phyloP scores from a whole-genome alignment of 768 basidiomycete species.

The Boletus bicolor region DNA sequence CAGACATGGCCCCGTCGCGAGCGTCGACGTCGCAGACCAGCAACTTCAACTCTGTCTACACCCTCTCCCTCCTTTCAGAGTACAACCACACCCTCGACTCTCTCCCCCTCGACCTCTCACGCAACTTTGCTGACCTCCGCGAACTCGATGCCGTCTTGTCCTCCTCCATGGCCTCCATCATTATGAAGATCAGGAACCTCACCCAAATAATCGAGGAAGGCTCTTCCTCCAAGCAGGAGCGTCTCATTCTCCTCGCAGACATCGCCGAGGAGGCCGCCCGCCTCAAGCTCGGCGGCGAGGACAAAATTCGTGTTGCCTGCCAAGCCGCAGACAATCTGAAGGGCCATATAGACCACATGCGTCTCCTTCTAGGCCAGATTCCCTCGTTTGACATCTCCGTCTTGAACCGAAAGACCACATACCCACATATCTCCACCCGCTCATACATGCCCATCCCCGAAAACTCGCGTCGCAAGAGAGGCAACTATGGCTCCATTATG shows the following conservation, averaged over 20 bases:
- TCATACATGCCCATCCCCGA: conserved; percentile 70
- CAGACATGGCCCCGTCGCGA: conserved; percentile 38
- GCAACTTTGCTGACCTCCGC: conserved; percentile 91
- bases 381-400: conserved; percentile 59
- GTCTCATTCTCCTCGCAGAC: conserved; percentile 83
- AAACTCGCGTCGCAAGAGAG: conserved; percentile 60
- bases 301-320: conserved; percentile 95
- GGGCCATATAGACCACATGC: conserved; percentile 58
- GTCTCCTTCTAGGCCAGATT: conserved; percentile 55
- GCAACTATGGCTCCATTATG: conserved; percentile 53
- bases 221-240: conserved; percentile 57
- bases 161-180: conserved; percentile 78
- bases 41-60: conserved; percentile 49
- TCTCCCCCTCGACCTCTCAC: conserved; percentile 90
- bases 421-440: conserved; percentile 71
- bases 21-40: conserved; percentile 27
- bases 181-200: conserved; percentile 71
- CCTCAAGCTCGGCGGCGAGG: conserved; percentile 92
- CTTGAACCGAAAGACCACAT: conserved; percentile 62
- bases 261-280: conserved; percentile 92
- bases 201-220: conserved; percentile 72
- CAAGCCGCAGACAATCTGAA: conserved; percentile 87
- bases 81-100: conserved; percentile 92
- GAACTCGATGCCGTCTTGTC: conserved; percentile 98
- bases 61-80: conserved; percentile 70